phyloP scores from a whole-genome alignment of 2,329 filamentous ascomycete genomes.

The Albifimbria verrucaria region DNA sequence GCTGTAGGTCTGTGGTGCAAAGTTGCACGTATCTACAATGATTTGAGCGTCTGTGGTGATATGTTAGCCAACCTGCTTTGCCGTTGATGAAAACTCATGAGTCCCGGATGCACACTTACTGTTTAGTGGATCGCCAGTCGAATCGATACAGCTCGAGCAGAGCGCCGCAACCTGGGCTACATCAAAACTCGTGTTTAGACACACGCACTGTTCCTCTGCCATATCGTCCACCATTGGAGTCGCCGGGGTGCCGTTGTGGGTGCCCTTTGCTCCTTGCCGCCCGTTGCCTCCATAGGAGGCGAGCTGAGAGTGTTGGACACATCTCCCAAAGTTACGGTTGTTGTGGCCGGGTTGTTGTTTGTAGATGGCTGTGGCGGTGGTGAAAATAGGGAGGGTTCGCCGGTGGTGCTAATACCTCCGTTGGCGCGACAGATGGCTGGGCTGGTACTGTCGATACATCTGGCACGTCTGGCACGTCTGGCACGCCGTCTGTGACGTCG shows the following conservation, averaged over 20 bases:
- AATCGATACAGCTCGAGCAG: conserved; percentile 34
- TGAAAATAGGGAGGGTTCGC: neutral
- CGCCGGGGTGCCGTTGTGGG: conserved; percentile 11
- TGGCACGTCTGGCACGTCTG: neutral
- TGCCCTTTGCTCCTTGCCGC: conserved; percentile 5
- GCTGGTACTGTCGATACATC: neutral
- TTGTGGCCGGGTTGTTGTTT: neutral
- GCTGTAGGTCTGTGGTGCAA: conserved; percentile 24
- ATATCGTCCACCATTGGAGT: conserved; percentile 15
- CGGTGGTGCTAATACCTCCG: neutral
- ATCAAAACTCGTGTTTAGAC: conserved; percentile 36
- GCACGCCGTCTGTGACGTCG: neutral
- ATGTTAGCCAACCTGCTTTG: neutral
- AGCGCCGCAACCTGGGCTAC: conserved; percentile 33
- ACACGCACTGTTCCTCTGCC: conserved; percentile 33
- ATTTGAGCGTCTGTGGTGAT: conserved; percentile 28
- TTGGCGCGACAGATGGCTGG: neutral
- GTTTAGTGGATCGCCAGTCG: conserved; percentile 25
- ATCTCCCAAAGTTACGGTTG: neutral
- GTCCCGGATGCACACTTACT: conserved; percentile 21
- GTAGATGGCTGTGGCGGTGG: neutral
- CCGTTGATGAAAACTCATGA: too few species aligned
- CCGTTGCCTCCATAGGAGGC: conserved; percentile 3
- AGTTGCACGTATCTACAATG: conserved; percentile 33
- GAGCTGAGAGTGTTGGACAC: neutral